Conservation (phyloP, 2,329 filamentous ascomycete species). For the Fusarium cyanostomum region DNA sequence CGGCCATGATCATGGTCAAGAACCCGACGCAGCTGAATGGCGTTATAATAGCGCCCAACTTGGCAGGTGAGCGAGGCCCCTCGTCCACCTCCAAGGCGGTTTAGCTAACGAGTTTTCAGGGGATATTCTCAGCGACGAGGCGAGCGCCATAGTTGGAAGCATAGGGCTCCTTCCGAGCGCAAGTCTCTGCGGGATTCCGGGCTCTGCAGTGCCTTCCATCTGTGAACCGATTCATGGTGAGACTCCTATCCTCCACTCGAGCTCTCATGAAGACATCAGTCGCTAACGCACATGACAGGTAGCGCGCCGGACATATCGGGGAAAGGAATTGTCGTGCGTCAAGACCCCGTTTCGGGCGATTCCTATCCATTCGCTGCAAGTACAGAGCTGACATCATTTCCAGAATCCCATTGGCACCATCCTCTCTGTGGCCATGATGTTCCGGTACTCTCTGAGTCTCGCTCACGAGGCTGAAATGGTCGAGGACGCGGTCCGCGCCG, state of each 20-base stretch:
- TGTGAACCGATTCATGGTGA: constrained; percentile 38
- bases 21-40: constrained; percentile 86
- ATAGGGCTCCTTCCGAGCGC: constrained; percentile 39
- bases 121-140: constrained; percentile 35
- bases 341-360: constrained; percentile 60
- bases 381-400: constrained; percentile 24
- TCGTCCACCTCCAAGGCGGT: constrained; percentile 23
- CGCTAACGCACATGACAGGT: constrained; percentile 22
- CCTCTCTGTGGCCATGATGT: constrained; percentile 90
- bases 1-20: constrained; percentile 95
- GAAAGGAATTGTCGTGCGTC: constrained; percentile 28
- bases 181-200: constrained; percentile 38
- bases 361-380: constrained; percentile 21
- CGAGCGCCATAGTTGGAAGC: constrained; percentile 31
- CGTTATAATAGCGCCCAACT: constrained; percentile 86
- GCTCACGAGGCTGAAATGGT: constrained; percentile 78
- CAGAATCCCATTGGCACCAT: constrained; percentile 79
- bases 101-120: constrained; percentile 30
- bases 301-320: constrained; percentile 30
- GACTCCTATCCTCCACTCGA: constrained; percentile 19
- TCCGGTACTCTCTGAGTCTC: constrained; percentile 85
- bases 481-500: constrained; percentile 79
- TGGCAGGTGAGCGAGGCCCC: constrained; percentile 34
- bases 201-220: constrained; percentile 29
- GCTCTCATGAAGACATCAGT: constrained; percentile 15